phyloP scores from a whole-genome alignment of 805 yeast genomes.

The Sugiyamaella chiloensis region DNA sequence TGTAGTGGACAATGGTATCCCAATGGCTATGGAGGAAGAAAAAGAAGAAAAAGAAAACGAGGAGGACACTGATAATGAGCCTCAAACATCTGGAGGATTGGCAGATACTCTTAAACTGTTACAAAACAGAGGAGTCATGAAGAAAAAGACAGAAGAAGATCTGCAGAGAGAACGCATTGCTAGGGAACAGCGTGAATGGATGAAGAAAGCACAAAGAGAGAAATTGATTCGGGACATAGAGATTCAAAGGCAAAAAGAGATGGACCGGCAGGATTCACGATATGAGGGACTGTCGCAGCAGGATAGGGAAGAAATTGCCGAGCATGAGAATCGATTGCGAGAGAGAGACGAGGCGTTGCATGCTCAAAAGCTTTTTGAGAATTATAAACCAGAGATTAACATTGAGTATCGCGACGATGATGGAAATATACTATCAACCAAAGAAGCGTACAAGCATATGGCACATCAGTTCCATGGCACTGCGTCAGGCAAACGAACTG shows the following conservation, averaged over 20 bases:
- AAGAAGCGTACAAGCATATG: conserved; percentile 72
- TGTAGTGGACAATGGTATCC: background rate
- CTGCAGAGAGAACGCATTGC: conserved; percentile 20
- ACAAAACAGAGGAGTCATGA: conserved; percentile 30
- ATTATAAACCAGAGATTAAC: conserved; percentile 43
- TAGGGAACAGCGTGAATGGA: conserved; percentile 24
- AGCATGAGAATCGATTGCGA: conserved; percentile 28
- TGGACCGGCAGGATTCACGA: conserved; percentile 24
- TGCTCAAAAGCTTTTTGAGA: conserved; percentile 32
- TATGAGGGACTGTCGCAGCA: conserved; percentile 29
- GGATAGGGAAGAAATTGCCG: conserved; percentile 34
- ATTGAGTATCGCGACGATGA: conserved; percentile 60
- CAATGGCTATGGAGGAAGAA: conserved; percentile 1
- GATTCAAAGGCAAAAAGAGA: conserved; percentile 23
- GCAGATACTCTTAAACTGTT: conserved; percentile 39
- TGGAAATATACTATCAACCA: conserved; percentile 57
- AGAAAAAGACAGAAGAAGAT: conserved; percentile 25
- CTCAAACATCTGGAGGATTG: conserved; percentile 30
- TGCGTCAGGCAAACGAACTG: conserved; percentile 35
- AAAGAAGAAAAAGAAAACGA: conserved; percentile 6
- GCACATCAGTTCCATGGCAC: conserved; percentile 78
- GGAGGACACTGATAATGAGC: conserved; percentile 4
- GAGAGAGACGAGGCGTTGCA: conserved; percentile 32
- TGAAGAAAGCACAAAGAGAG: conserved; percentile 21
- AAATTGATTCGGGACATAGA: conserved; percentile 24